Percentiles rank a stretch among this genome's conserved stretches.
phyloP scores from a whole-genome alignment of 2,329 filamentous ascomycete genomes.

The Xylaria sp. region DNA sequence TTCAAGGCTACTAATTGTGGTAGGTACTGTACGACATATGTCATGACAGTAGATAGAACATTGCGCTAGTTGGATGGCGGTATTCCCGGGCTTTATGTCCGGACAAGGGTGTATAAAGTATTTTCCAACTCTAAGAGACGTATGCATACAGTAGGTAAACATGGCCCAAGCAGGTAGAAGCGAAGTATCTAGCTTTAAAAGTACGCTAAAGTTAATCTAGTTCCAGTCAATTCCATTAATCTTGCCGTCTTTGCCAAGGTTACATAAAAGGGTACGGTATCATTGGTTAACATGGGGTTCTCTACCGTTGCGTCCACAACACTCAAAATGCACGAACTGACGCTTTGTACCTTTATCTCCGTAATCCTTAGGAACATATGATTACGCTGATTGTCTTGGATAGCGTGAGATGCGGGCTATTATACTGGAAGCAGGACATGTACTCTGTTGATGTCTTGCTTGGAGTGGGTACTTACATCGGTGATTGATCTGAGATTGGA shows the following conservation, averaged over 20 bases:
- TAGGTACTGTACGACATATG: conserved; percentile 12
- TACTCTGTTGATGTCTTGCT: conserved; percentile 19
- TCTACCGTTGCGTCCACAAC: neutral
- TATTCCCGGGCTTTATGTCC: conserved; percentile 1
- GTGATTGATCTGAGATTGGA: conserved; percentile 37
- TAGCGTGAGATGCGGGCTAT: neutral
- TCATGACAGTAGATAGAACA: neutral
- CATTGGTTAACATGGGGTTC: neutral
- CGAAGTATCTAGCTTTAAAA: neutral
- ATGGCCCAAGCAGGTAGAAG: neutral
- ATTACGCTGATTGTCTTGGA: neutral
- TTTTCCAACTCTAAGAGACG: conserved; percentile 14
- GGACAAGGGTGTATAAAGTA: conserved; percentile 3
- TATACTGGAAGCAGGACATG: neutral
- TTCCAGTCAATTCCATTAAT: conserved; percentile 3
- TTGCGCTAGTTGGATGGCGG: neutral
- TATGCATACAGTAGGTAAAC: conserved; percentile 3
- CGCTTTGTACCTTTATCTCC: neutral
- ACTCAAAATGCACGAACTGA: neutral
- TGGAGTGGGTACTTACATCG: conserved; percentile 26
- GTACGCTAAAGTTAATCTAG: neutral
- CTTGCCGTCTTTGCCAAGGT: conserved; percentile 9
- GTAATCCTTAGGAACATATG: neutral
- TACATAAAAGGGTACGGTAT: neutral
- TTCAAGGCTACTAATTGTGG: neutral